Evolutionary conservation across 2,329 filamentous ascomycete genomes (phyloP).

Genomic region (Blastomyces parvus): DNA sequence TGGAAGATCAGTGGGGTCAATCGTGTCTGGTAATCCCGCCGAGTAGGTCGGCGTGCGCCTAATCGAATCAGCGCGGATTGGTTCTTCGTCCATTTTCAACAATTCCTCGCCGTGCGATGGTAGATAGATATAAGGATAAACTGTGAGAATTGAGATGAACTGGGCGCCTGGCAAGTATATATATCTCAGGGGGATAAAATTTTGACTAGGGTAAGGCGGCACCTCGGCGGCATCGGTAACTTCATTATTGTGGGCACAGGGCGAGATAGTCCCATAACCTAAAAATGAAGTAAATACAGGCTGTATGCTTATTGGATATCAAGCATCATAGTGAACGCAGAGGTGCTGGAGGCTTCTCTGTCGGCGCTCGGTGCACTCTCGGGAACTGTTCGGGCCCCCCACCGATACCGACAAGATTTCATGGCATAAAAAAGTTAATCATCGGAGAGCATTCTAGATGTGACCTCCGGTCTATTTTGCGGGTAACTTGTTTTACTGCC

Average conservation of each 20-base stretch:
- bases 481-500: neutral
- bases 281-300: neutral
- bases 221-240: constrained; percentile 12
- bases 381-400: neutral
- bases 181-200: constrained; percentile 9
- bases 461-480: neutral
- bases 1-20: constrained; percentile 50
- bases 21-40: constrained; percentile 14
- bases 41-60: constrained; percentile 20
- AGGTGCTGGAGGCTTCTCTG: neutral
- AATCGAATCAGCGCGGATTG: neutral
- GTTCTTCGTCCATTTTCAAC: neutral
- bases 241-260: neutral
- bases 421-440: neutral
- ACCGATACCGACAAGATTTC: neutral
- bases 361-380: neutral
- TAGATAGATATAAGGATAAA: neutral
- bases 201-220: constrained; percentile 10
- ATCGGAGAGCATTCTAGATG: neutral
- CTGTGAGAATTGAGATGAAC: neutral
- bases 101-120: neutral
- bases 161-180: constrained; percentile 2
- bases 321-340: neutral
- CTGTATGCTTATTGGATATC: neutral
- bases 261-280: neutral